Base-by-base conservation (phyloP, 257 asterid genomes). In the Gentiana straminea region DNA sequence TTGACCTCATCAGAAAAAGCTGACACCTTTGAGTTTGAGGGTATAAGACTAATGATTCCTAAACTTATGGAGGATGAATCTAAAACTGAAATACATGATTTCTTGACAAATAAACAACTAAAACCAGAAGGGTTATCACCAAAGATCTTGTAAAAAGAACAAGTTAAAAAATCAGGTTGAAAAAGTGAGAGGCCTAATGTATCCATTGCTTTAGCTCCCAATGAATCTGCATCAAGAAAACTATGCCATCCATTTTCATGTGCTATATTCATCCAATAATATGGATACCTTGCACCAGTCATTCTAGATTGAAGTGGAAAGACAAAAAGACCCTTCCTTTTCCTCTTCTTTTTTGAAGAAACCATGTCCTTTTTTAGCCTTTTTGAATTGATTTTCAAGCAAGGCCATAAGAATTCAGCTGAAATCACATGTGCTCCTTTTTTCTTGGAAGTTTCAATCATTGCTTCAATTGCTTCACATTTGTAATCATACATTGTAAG, bases 121-220 rank as follows among this genome's bases (percentile, higher is more conserved):
- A 89, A 86, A 2, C 97, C 97, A 0, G 90, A 79, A 13, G 97
- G 97, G 11, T 89, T 83, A n/a, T 78, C 70, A 6, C 94, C 97
- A 13, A 86, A 86, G 62, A 86, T 72, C 72, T 89, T 84, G 81
- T 24, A 89, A 49, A 89, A 86, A 0, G 90, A 84, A 69, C 79
- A 84, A 58, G 80, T 72, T 3, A 86, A 65, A 64, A 86, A 86
- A 44, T 89, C 95, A 3, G 97, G 95, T 1, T 64, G 77, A 52
- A 89, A 89, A 0, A 89, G 70, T 4, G 94, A 86, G 3, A 86
- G 83, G 5, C 97, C 97, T 55, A 89, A 55, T 0, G 97, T 86
- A 51, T 89, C 97, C 97, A 89, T 89, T 13, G 84, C 94, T 60
- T 86, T 89, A 0, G 92, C 81, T 12, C 86, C 78, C 45, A 89